Evolutionary conservation across 345 rosid genomes (phyloP).

Genomic region (Populus euphratica): DNA sequence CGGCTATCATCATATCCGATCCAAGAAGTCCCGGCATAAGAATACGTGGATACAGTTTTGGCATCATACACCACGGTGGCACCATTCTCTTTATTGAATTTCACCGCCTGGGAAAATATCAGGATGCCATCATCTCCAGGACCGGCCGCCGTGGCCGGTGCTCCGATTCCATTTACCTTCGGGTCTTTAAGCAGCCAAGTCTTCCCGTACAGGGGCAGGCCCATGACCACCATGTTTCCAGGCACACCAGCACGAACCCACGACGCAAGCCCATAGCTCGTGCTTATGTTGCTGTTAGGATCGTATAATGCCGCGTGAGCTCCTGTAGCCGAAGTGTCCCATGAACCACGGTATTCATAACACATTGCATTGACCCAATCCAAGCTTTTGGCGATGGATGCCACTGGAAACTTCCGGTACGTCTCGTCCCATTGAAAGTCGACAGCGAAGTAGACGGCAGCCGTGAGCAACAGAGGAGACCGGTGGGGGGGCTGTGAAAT

Average conservation of each 20-base stretch:
- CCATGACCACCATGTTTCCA: constrained; percentile 40
- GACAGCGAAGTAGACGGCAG: constrained; percentile 38
- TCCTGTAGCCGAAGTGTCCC: constrained; percentile 34
- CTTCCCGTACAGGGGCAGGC: constrained; percentile 42
- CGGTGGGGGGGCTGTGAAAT: constrained; percentile 9
- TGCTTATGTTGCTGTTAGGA: constrained; percentile 24
- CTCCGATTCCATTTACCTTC: constrained; percentile 27
- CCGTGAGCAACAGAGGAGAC: constrained; percentile 30
- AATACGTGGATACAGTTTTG: constrained; percentile 41
- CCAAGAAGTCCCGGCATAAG: constrained; percentile 38
- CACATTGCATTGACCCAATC: constrained; percentile 46
- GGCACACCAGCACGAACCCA: constrained; percentile 39
- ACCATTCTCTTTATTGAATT: constrained; percentile 28
- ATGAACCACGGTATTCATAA: constrained; percentile 36
- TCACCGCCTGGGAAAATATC: constrained; percentile 17
- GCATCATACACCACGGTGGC: constrained; percentile 39
- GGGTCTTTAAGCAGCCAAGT: constrained; percentile 42
- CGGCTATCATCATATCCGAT: constrained; percentile 46
- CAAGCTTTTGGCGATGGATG: constrained; percentile 15
- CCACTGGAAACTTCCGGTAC: constrained; percentile 26
- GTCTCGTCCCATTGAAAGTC: constrained; percentile 6
- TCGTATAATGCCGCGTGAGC: constrained; percentile 30
- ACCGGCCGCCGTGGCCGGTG: constrained; percentile 27
- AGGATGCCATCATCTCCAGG: constrained; percentile 38
- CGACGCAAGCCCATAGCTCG: constrained; percentile 28